Base-by-base conservation (phyloP, 768 basidiomycete species). In the Phanerochaete sordida region DNA sequence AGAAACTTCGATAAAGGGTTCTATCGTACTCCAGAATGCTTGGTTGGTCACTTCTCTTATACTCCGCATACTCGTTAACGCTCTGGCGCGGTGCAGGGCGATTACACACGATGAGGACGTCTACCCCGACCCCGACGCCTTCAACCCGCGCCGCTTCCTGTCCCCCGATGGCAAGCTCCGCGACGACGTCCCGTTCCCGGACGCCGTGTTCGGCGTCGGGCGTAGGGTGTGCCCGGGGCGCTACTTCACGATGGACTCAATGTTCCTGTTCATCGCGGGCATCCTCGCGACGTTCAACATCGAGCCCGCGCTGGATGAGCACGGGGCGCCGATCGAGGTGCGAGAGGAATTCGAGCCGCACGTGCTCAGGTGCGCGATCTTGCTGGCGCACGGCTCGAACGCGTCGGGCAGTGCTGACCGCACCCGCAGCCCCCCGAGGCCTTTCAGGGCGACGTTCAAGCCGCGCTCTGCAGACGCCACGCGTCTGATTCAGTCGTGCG, bases 71-170 rank as follows among this genome's bases (percentile, higher is more conserved):
- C 39, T 26, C 1, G 15, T 21, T 23, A 24, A 43, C 26, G 24
- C 2, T 44, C 44, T 6, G n/a, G n/a, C 13, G 33, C 33, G n/a
- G n/a, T n/a, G n/a, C 27, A 63, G 62, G 79, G 73, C 75, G 1
- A 74, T 81, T 52, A 70, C 75, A 1, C 76, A 73, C 46, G 70
- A 81, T 35, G 73, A 75, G 47, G 52, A 62, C 9, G 65, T 65
- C 23, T 77, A 75, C 57, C 69, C 72, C 2, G 63, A 75, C 7
- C 72, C 77, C 1, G 46, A 65, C 0, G 30, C n/a, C 6, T 79
- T 77, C 66, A 64, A 67, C 16, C 78, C 78, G 2, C 76, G 73
- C 8, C 65, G 78, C 2, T 79, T 74, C 59, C 70, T 77, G 64
- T 39, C 23, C 3, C 53, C 59, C 15, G 64, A 68, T 21, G 55